Evolutionary conservation across 225 moss, liverwort and hornwort genomes (phyloP), one percentile per base, ranked within the genome.

Genomic region (Climacium dendroides): DNA sequence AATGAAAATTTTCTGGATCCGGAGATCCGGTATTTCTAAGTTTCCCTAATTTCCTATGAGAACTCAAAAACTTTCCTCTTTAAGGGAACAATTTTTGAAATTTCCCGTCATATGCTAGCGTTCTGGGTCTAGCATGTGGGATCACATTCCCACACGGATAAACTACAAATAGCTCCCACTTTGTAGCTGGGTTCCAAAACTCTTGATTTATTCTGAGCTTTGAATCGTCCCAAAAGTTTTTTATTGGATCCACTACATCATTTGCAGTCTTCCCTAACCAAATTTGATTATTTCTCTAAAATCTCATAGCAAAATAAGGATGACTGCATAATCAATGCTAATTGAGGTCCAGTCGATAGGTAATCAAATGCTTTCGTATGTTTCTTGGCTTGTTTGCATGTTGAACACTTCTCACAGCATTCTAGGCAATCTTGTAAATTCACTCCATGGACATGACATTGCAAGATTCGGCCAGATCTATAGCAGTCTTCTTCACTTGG

Each of bases 141-240:
- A n/a, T n/a, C n/a, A n/a, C n/a, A n/a, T n/a, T n/a, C n/a, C n/a
- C n/a, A n/a, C n/a, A n/a, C n/a, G 7, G 3, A 5, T 5, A 58
- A 59, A 58, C 41, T 11, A 59, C 2, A 12, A 1, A 5, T 22
- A 75, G 7, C 52, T 75, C 13, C 74, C 11, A 69, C 41, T 69
- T 3, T 25, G 1, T 69, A 24, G 2, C 0, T 24, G n/a, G 22
- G 6, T 39, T 41, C 39, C 2, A 39, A 1, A 70, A 70, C 1
- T 70, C 15, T 25, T 70, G 8, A 70, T 43, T 70, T 70, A 70
- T 26, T 11, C 4, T 25, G 1, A 43, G 2, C 8, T 70, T 43
- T 70, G 39, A 69, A 69, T 7, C 7, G 0, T 69, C 13, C 23
- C 39, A 23, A 39, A 37, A 39, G 37, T 69, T 69, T 69, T 0